Evolutionary conservation across 2,329 filamentous ascomycete genomes (phyloP).

Genomic region (Endothia cerciana): DNA sequence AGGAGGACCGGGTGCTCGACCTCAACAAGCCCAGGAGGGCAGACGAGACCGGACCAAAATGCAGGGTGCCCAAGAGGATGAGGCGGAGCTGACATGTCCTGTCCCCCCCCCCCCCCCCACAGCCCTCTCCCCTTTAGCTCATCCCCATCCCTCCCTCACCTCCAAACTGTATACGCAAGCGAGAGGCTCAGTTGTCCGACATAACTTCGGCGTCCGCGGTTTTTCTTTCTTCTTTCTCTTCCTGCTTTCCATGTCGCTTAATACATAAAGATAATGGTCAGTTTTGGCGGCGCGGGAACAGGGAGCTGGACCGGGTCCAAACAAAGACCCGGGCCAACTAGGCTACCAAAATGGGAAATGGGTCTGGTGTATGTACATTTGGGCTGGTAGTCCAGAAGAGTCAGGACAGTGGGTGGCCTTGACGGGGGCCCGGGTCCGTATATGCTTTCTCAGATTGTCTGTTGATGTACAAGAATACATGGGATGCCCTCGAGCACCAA

Average conservation of each 20-base stretch:
- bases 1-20: conserved; percentile 18
- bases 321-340: not conserved
- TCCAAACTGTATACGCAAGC: not conserved
- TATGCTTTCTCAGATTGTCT: not conserved
- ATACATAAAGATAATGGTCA: conserved; percentile 7
- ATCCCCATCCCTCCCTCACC: not conserved
- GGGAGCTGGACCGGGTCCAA: not conserved
- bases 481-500: not conserved
- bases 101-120: not conserved
- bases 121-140: not conserved
- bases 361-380: too few relatives aligned
- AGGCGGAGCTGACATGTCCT: not conserved
- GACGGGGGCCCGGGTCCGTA: too few relatives aligned
- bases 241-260: not conserved
- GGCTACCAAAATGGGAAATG: not conserved
- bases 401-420: too few relatives aligned
- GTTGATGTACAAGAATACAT: not conserved
- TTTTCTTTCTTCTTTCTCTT: not conserved
- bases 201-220: not conserved
- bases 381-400: too few relatives aligned
- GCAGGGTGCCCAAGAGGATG: not conserved
- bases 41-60: not conserved
- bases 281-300: not conserved
- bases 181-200: not conserved
- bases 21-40: conserved; percentile 10